These are phyloP conservation scores for Mucor piriformis DNA, from an alignment of 371 early-diverging fungal species.

Conservation along the genomic window DNA sequence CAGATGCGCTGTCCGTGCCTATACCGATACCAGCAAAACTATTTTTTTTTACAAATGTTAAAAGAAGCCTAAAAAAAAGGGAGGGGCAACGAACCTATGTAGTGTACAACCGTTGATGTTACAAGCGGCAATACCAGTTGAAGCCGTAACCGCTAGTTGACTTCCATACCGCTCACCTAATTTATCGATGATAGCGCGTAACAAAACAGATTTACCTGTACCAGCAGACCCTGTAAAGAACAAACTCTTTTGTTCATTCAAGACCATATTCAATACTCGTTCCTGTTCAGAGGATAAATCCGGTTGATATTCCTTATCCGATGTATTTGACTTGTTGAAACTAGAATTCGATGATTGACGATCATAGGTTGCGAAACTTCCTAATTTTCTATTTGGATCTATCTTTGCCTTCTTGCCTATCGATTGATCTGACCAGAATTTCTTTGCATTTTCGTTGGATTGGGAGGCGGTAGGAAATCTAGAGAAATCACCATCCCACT, in stretches of 20 bases:
- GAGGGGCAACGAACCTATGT: conserved; percentile 48
- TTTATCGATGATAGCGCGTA: conserved; percentile 66
- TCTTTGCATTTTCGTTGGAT: neutral
- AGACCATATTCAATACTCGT: conserved; percentile 21
- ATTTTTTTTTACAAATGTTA: neutral
- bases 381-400: neutral
- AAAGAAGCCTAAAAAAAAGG: neutral
- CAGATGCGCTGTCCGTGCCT: conserved; percentile 54
- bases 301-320: conserved; percentile 23
- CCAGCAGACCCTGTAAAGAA: conserved; percentile 65
- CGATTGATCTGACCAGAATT: no score
- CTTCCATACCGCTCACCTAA: conserved; percentile 40
- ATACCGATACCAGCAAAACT: conserved; percentile 82
- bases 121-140: conserved; percentile 90
- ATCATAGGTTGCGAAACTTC: no score
- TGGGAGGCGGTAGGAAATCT: neutral
- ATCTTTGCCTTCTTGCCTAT: neutral
- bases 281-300: conserved; percentile 22
- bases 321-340: no score
- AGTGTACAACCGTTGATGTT: conserved; percentile 85
- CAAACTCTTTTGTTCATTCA: conserved; percentile 16
- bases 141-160: conserved; percentile 79
- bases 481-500: neutral
- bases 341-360: no score
- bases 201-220: conserved; percentile 81